Percentiles rank a stretch among this genome's conserved stretches.
Conservation (phyloP, 192 early-diverging fungal genomes). For the Diversispora epigaea region DNA sequence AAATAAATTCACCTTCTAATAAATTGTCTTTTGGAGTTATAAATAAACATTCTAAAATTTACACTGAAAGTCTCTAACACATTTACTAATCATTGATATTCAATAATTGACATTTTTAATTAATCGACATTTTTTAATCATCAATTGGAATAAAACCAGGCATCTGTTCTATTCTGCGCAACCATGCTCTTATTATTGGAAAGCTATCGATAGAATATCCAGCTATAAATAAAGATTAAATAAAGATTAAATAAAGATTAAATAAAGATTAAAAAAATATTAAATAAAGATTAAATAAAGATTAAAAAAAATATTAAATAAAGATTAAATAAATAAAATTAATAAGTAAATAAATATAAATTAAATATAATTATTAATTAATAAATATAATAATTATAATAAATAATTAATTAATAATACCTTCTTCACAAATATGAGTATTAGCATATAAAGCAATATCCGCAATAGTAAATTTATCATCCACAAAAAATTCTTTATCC, state of each 20-base stretch:
- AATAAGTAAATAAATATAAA: background rate
- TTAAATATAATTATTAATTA: background rate
- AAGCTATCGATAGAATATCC: slow-evolving; percentile 28
- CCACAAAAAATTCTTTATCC: slow-evolving; percentile 15
- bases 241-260: too few relatives aligned
- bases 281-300: background rate
- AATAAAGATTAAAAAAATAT: too few relatives aligned
- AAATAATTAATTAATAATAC: background rate
- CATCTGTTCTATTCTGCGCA: slow-evolving; percentile 20
- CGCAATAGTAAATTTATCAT: slow-evolving; percentile 12
- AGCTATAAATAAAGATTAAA: background rate
- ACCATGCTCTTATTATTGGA: slow-evolving; percentile 19
- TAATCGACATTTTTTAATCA: slow-evolving; percentile 1
- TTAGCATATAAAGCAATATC: slow-evolving; percentile 25
- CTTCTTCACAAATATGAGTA: slow-evolving; percentile 23
- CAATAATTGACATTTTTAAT: too few relatives aligned
- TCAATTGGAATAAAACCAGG: slow-evolving; percentile 23
- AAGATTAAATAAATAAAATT: background rate
- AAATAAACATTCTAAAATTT: too few relatives aligned
- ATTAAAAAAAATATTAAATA: background rate
- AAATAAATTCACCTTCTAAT: too few relatives aligned
- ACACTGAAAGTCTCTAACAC: too few relatives aligned
- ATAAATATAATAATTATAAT: too few relatives aligned
- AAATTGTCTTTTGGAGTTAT: too few relatives aligned
- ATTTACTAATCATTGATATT: too few relatives aligned